Evolutionary conservation across 1,284 basidiomycete species (phyloP), one percentile per base, ranked within the genome.

Genomic region (Athelia psychrophila): DNA sequence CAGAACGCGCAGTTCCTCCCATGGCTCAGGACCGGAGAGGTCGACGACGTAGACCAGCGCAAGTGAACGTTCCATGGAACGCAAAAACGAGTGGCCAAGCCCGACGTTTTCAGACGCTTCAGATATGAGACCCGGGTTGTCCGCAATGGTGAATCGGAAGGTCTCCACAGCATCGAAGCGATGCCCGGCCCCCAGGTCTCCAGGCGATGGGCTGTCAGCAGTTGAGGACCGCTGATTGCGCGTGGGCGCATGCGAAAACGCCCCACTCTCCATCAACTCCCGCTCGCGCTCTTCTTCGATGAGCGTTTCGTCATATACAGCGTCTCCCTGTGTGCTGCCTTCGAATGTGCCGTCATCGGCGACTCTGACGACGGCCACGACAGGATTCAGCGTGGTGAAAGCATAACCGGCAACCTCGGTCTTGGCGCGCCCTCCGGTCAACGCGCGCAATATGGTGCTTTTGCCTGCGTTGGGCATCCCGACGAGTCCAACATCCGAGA

Each of bases 401-500:
- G 91, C 87, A 68, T 97, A 98, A 6, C 86, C 81, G 0, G 95
- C 97, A 4, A 98, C 88, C 62, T 93, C 88, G 2, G 91, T 93
- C 61, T 86, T 86, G 12, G 91, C 89, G 16, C 88, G 73, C 1
- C 88, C 87, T 4, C 91, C 92, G 0, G 95, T 98, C 18, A 99
- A 73, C 0, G 94, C 92, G 13, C 93, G 86, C 3, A 99, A 75
- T 18, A 99, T 74, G 0, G 96, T 99, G 64, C 88, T 90, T 70
- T 93, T 91, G 24, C 90, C 88, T 0, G 93, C 94, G 61, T 99
- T 99, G 1, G 97, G 97, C 70, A 98, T 85, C 0, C 96, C 97
- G 3, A 99, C 95, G 12, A 99, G 75, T 0, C 95, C 97, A 20
- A 99, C 81, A 66, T 99, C 96, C 1, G 95, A 94, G 2, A 96